Conservation (phyloP, 148 eudicot genomes). For the Rhododendron vialii region DNA sequence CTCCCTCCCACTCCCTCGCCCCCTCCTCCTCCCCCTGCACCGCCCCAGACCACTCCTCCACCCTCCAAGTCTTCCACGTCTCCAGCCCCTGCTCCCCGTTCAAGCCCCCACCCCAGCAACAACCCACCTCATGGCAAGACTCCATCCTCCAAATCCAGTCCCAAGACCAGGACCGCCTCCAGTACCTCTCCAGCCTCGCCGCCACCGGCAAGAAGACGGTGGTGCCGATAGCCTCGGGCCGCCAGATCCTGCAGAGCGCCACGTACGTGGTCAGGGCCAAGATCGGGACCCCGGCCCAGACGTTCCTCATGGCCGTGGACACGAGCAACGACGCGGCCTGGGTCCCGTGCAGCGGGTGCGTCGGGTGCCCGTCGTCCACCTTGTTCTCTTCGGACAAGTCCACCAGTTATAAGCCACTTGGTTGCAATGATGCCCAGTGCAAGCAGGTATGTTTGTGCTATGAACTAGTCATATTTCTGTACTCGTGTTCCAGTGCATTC, state of each 20-base stretch:
- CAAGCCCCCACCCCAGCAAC: constrained; percentile 12
- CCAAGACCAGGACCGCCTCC: constrained; percentile 54
- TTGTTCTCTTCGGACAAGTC: constrained; percentile 47
- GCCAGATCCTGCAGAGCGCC: constrained; percentile 61
- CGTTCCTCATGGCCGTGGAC: constrained; percentile 71
- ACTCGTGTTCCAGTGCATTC: too few species aligned
- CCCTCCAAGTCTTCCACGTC: constrained; percentile 52
- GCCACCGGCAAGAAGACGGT: constrained; percentile 37
- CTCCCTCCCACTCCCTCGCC: constrained; percentile 17
- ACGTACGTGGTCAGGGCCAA: constrained; percentile 66
- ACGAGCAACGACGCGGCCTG: constrained; percentile 79
- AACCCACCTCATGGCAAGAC: constrained; percentile 56
- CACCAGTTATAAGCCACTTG: constrained; percentile 39
- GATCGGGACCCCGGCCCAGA: constrained; percentile 76
- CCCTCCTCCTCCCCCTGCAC: constrained; percentile 2
- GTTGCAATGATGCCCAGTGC: constrained; percentile 54
- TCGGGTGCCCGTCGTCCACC: constrained; percentile 50
- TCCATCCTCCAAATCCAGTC: constrained; percentile 47
- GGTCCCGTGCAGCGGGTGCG: constrained; percentile 72
- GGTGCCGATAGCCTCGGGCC: constrained; percentile 60
- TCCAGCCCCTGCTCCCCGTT: constrained; percentile 68
- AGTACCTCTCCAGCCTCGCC: constrained; percentile 57
- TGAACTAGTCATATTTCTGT: too few species aligned
- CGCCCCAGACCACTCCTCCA: constrained; percentile 29
- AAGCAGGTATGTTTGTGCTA: constrained; percentile 37